These are phyloP conservation scores for Lipomyces lipofer DNA, from an alignment of 805 yeast genomes.

Conservation along the genomic window DNA sequence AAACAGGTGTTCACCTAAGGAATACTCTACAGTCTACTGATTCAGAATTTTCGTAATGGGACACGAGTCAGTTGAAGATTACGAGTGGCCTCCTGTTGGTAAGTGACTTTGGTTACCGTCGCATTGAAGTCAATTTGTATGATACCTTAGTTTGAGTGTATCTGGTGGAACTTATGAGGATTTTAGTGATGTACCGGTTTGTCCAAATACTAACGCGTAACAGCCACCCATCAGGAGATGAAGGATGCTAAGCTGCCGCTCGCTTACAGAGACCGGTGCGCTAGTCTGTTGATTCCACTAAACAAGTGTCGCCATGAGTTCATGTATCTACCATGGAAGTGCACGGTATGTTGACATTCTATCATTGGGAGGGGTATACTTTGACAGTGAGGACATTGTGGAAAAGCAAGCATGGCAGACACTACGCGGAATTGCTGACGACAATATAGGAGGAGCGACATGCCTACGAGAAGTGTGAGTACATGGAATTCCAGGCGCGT, in stretches of 20 bases:
- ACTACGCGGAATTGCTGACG: neutral
- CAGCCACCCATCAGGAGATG: constrained; percentile 81
- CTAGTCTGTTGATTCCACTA: constrained; percentile 59
- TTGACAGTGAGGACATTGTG: too few species aligned
- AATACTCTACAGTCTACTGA: too few species aligned
- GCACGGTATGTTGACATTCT: constrained; percentile 38
- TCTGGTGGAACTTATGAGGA: too few species aligned
- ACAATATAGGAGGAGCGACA: constrained; percentile 64
- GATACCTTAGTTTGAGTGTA: neutral
- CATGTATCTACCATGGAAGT: constrained; percentile 65
- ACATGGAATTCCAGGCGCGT: constrained; percentile 77
- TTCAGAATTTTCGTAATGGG: constrained; percentile 10
- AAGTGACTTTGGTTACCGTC: constrained; percentile 2
- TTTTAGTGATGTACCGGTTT: too few species aligned
- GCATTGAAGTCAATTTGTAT: neutral
- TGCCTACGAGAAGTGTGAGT: constrained; percentile 82
- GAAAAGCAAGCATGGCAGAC: neutral
- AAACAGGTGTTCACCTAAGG: too few species aligned
- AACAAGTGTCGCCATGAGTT: constrained; percentile 62
- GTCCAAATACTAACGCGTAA: neutral
- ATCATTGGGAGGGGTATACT: too few species aligned
- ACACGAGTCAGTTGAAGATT: constrained; percentile 26
- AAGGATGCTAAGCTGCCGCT: constrained; percentile 75
- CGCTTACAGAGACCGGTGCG: constrained; percentile 82
- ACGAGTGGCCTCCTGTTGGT: constrained; percentile 28